Percentiles rank a stretch among this genome's conserved stretches.
phyloP scores from a whole-genome alignment of 352 stramenopile species.

The Phytophthora pinifolia region DNA sequence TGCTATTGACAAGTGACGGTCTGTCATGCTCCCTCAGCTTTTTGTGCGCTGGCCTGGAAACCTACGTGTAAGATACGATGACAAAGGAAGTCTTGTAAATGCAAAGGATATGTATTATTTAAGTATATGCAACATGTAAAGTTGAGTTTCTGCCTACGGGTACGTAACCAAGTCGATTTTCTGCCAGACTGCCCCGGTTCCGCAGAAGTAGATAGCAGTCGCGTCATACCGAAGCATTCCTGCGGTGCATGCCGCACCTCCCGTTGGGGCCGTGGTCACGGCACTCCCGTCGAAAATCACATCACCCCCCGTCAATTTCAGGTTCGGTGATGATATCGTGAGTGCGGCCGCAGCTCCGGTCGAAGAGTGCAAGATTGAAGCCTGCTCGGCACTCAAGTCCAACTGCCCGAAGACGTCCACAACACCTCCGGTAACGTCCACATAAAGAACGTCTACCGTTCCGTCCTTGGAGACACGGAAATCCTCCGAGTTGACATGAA shows the following conservation, averaged over 20 bases:
- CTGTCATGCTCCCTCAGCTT: too few relatives aligned
- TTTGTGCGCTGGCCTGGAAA: too few relatives aligned
- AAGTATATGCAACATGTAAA: conserved; percentile 2
- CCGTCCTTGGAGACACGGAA: conserved; percentile 37
- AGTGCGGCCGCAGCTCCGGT: conserved; percentile 23
- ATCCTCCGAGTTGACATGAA: conserved; percentile 53
- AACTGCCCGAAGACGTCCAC: conserved; percentile 36
- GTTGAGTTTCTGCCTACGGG: background rate
- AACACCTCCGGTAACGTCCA: conserved; percentile 24
- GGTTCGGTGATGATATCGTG: conserved; percentile 42
- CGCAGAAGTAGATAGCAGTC: conserved; percentile 40
- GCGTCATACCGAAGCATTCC: conserved; percentile 38
- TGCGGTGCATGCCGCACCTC: conserved; percentile 16
- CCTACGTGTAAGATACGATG: too few relatives aligned
- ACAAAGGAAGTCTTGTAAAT: too few relatives aligned
- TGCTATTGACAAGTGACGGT: too few relatives aligned
- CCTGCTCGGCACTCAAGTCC: conserved; percentile 25
- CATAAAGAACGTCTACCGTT: conserved; percentile 33
- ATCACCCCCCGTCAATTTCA: conserved; percentile 34
- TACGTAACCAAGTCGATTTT: conserved; percentile 12
- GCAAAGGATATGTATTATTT: conserved; percentile 12
- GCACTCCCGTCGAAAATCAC: conserved; percentile 31
- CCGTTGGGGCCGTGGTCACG: conserved; percentile 18
- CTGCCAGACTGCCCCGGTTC: conserved; percentile 20
- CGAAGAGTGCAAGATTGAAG: conserved; percentile 35